Base-by-base conservation (phyloP, 495 filamentous ascomycete species). In the Achaetomiella virescens region DNA sequence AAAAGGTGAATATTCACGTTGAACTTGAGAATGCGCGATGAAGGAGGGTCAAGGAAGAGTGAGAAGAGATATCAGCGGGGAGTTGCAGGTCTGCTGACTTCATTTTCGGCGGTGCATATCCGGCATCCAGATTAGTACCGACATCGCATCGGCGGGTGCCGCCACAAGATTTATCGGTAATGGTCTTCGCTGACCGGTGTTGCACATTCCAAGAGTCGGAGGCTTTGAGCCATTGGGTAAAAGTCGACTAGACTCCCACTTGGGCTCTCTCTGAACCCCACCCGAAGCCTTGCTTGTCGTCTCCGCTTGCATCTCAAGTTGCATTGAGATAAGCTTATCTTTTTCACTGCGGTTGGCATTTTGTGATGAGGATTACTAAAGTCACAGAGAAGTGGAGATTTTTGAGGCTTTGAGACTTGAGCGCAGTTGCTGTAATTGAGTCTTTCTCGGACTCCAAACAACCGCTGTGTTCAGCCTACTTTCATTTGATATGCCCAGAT, bases 331-430 rank as follows among this genome's bases (percentile, higher is more conserved):
- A 56, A 49, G 54, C 45, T 56, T 56, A 56, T 56, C 54, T 24
- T 38, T 35, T 17, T 31, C 20, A 11, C 6, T 1, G 24, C 18
- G n/a, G 38, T n/a, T 25, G 49, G 35, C n/a, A 10, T 43, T 55
- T 17, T 46, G 41, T 37, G 33, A 49, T 37, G 46, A 6, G 46
- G 46, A 49, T 49, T 49, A 22, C 29, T 49, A 31, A 38, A 49
- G 18, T 21, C 18, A 6, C 1, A 60, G 4, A 68, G 1, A 70
- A 65, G 54, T 49, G 42, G 29, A 49, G 64, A 68, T 3, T 31
- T 31, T 31, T 48, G 71, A 37, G n/a, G 4, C n/a, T 10, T 1
- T 49, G 47, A n/a, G n/a, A n/a, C 3, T 40, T 40, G 7, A 40
- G 37, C 2, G 37, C 27, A 31, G 27, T 31, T 31, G 27, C 4